Base-by-base conservation (phyloP, 2,329 filamentous ascomycete genomes). In the Onygena corvina region DNA sequence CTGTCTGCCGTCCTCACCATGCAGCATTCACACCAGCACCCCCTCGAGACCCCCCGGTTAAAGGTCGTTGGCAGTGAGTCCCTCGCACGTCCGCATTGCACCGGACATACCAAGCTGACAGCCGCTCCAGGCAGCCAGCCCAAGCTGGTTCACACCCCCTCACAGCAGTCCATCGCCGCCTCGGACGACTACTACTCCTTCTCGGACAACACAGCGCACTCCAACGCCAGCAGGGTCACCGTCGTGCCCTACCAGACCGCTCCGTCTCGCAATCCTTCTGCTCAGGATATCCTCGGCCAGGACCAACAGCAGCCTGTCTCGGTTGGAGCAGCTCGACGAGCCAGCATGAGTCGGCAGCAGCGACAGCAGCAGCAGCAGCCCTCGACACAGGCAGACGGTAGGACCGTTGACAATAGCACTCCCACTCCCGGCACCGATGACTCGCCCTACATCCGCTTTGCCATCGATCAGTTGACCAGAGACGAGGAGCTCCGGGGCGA, bases 361-460 rank as follows among this genome's bases (percentile, higher is more conserved):
- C 38, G 45, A 46, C 33, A 52, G 49, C 27, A 18, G 45, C 6
- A 33, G 35, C 11, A 29, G 27, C 4, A 11, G 11, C 11, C 27
- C 27, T 5, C 18, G 27, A 11, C 25, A 45, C 44, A 34, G 33
- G 27, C 8, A 11, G 25, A 46, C 7, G 44, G 12, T 8, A 8
- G n/a, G 16, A 9, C 34, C 30, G 14, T 50, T 56, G 56, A 65
- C 30, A 56, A 58, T 12, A 69, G 69, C 47, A 68, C 72, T 9
- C 71, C 74, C 2, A 90, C 86, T 0, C 88, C 88, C 0, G 86
- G 83, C 7, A 72, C 87, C 33, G 88, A 94, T 60, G 84, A 94
- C 60, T 84, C 81, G 6, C 88, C 87, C 0, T 94, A 89, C 64
- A 86, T 95, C 54, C 84, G 84, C 55, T 93, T 92, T 64, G 89